Evolutionary conservation across 2,329 filamentous ascomycete genomes (phyloP).

Genomic region (Nothomitra cinnamomea): DNA sequence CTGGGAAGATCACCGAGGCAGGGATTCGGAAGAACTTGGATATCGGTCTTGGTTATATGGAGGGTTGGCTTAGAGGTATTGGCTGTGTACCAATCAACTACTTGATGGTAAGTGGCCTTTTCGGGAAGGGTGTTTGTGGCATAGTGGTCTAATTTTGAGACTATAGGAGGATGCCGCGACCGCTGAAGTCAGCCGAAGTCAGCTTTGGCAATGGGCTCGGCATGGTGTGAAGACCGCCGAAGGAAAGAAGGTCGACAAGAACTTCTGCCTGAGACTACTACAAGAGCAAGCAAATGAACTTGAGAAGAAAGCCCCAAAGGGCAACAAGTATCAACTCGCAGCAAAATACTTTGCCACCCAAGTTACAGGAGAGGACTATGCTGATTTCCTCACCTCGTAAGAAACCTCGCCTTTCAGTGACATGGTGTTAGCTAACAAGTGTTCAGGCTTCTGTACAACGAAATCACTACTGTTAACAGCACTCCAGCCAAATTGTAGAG

Average conservation of each 20-base stretch:
- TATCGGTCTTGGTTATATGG: constrained; percentile 96
- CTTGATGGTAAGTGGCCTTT: constrained; percentile 49
- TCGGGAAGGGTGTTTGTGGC: too few relatives aligned
- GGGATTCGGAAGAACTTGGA: constrained; percentile 96
- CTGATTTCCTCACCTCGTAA: constrained; percentile 82
- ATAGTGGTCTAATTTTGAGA: neutral
- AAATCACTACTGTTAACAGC: constrained; percentile 60
- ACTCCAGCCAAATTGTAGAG: constrained; percentile 43
- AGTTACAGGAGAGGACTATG: constrained; percentile 93
- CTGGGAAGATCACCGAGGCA: constrained; percentile 77
- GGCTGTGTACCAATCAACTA: constrained; percentile 97
- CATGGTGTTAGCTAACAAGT: constrained; percentile 9
- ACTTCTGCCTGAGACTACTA: constrained; percentile 71
- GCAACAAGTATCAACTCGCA: constrained; percentile 82
- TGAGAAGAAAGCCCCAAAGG: constrained; percentile 56
- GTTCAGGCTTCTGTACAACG: constrained; percentile 62
- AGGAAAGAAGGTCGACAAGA: constrained; percentile 85
- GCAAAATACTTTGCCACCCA: constrained; percentile 85
- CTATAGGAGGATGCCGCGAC: constrained; percentile 78
- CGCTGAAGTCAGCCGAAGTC: constrained; percentile 82
- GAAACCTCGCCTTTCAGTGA: constrained; percentile 17
- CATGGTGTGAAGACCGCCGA: constrained; percentile 60
- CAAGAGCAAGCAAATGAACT: constrained; percentile 71
- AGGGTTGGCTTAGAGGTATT: constrained; percentile 88
- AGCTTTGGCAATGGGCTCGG: constrained; percentile 92